Percentiles rank a stretch among this genome's conserved stretches.
These are phyloP conservation scores for Trypanosoma boissoni DNA, from an alignment of 208 protist genomes.

Conservation along the genomic window DNA sequence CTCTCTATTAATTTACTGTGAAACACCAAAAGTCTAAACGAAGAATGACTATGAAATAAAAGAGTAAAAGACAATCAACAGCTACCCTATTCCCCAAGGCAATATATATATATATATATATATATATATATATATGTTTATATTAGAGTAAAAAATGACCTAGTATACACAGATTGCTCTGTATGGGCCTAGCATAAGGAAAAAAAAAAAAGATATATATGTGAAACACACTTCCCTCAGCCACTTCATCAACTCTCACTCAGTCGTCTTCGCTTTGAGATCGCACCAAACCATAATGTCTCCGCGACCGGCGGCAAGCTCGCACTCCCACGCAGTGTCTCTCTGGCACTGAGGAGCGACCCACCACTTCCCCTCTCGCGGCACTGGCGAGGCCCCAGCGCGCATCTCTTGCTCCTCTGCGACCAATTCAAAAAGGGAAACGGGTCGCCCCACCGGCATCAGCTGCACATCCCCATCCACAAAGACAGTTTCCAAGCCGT, in stretches of 20 bases:
- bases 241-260: too few relatives aligned
- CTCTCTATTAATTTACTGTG: too few relatives aligned
- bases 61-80: too few relatives aligned
- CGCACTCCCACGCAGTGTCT: constrained; percentile 13
- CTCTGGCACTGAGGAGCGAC: constrained; percentile 11
- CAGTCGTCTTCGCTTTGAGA: too few relatives aligned
- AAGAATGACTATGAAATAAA: too few relatives aligned
- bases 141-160: too few relatives aligned
- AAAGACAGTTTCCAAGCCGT: constrained; percentile 18
- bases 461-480: constrained; percentile 1
- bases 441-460: constrained; percentile 14
- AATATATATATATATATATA: not conserved
- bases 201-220: too few relatives aligned
- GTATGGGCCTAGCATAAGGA: too few relatives aligned
- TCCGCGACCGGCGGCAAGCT: constrained; percentile 10
- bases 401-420: constrained; percentile 26
- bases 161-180: too few relatives aligned
- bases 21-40: too few relatives aligned
- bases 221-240: too few relatives aligned
- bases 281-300: constrained; percentile 31
- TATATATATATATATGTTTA: not conserved
- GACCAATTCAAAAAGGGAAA: constrained; percentile 36
- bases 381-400: not conserved
- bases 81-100: too few relatives aligned
- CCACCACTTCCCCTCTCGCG: constrained; percentile 10